A percentile compares a stretch with the other conserved stretches of the same genome.
Evolutionary conservation across 345 rosid genomes (phyloP).

Genomic region (Lumnitzera littorea): DNA sequence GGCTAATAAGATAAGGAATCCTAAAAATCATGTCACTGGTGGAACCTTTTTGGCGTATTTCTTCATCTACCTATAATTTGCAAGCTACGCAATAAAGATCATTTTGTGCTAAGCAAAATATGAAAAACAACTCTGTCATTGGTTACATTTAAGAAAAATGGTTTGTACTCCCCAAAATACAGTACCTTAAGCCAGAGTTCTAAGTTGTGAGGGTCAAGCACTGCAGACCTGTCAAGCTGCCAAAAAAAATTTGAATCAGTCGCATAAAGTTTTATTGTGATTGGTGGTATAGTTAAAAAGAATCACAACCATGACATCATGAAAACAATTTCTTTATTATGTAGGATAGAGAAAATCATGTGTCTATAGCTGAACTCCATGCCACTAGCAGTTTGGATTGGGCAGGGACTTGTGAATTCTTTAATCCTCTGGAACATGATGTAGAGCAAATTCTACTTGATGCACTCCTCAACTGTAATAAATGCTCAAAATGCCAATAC

Average conservation of each 20-base stretch:
- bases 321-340: not conserved
- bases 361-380: not conserved
- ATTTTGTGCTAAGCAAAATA: not conserved
- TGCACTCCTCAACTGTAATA: not conserved
- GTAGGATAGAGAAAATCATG: not conserved
- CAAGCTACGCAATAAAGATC: conserved; percentile 9
- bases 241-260: conserved; percentile 1
- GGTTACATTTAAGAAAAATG: too few species aligned
- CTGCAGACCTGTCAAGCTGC: conserved; percentile 60
- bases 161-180: not conserved
- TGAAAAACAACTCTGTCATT: too few species aligned
- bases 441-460: not conserved
- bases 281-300: too few species aligned
- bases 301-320: too few species aligned
- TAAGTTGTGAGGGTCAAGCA: conserved; percentile 68
- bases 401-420: too few species aligned
- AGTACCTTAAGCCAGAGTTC: conserved; percentile 86
- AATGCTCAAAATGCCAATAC: not conserved
- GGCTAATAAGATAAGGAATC: conserved; percentile 78
- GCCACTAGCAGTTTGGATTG: too few species aligned
- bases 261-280: too few species aligned
- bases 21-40: conserved; percentile 85
- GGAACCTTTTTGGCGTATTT: conserved; percentile 67
- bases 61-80: conserved; percentile 60
- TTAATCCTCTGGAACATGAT: not conserved